These are phyloP conservation scores for Boletus insuetus DNA, from an alignment of 768 basidiomycete genomes.

Conservation along the genomic window DNA sequence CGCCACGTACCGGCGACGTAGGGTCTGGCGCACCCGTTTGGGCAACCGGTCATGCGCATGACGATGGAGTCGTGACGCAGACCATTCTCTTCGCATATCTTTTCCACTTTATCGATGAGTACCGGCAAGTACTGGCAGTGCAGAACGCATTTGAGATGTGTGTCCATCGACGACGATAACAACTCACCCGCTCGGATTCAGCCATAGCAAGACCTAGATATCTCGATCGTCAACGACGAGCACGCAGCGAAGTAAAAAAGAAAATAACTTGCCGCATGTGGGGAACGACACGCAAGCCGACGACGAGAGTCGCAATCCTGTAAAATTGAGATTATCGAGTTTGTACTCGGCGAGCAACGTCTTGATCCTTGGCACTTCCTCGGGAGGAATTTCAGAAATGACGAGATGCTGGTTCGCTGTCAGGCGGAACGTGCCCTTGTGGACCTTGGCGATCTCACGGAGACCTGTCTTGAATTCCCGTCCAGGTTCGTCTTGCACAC, in stretches of 20 bases:
- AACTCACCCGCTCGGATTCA: slow-evolving; percentile 63
- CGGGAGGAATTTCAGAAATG: slow-evolving; percentile 75
- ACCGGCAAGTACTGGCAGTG: slow-evolving; percentile 77
- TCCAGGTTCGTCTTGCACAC: slow-evolving; percentile 91
- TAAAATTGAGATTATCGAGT: slow-evolving; percentile 80
- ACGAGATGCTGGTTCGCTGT: slow-evolving; percentile 95
- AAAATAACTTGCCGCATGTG: slow-evolving; percentile 64
- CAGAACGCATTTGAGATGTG: slow-evolving; percentile 38
- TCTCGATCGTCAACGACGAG: not conserved
- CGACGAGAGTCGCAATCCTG: slow-evolving; percentile 79
- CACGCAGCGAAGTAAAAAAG: too few species aligned
- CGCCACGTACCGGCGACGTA: slow-evolving; percentile 73
- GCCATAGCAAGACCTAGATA: slow-evolving; percentile 68
- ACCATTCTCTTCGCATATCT: slow-evolving; percentile 90
- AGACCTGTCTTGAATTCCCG: slow-evolving; percentile 91
- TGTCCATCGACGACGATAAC: not conserved
- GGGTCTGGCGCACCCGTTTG: slow-evolving; percentile 90
- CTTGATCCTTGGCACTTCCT: slow-evolving; percentile 78
- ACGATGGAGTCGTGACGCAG: slow-evolving; percentile 92
- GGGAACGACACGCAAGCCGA: slow-evolving; percentile 98
- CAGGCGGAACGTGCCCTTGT: slow-evolving; percentile 91
- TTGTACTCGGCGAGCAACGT: slow-evolving; percentile 76
- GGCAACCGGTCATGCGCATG: slow-evolving; percentile 99
- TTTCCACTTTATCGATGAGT: slow-evolving; percentile 92
- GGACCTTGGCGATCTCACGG: slow-evolving; percentile 87